Percentiles rank a stretch among this genome's conserved stretches.
Evolutionary conservation across 306 rosid genomes (phyloP).

Genomic region (Inga leiocalycina): DNA sequence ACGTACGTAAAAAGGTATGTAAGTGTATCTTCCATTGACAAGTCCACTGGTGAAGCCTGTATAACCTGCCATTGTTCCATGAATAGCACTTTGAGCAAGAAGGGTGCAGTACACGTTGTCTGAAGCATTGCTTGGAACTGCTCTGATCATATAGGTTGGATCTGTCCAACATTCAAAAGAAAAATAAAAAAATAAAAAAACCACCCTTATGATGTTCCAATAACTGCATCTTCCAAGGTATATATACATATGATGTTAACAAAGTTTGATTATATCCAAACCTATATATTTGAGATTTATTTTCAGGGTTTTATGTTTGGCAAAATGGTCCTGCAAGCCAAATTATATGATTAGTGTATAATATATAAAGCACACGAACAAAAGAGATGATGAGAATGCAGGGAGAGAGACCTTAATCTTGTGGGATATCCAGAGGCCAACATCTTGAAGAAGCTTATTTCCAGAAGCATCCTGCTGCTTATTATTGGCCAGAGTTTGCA

Average conservation of each 20-base stretch:
- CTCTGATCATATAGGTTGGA: slow-evolving; percentile 96
- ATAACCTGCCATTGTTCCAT: slow-evolving; percentile 99
- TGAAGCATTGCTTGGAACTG: slow-evolving; percentile 88
- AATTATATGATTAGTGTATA: neutral
- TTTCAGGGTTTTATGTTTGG: slow-evolving; percentile 43
- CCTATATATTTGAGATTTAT: slow-evolving; percentile 94
- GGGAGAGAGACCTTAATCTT: slow-evolving; percentile 60
- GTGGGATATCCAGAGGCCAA: slow-evolving; percentile 89
- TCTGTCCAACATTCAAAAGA: slow-evolving; percentile 48
- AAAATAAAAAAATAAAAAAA: neutral
- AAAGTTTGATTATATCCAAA: slow-evolving; percentile 35
- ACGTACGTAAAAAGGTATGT: slow-evolving; percentile 88
- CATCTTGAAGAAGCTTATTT: slow-evolving; percentile 89
- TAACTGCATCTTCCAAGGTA: neutral
- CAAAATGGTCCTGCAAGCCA: slow-evolving; percentile 76
- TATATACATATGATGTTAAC: neutral
- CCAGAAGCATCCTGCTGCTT: slow-evolving; percentile 90
- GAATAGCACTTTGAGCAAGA: slow-evolving; percentile 93
- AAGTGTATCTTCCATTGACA: slow-evolving; percentile 90
- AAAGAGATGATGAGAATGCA: slow-evolving; percentile 6
- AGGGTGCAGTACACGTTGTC: slow-evolving; percentile 93
- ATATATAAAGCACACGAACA: slow-evolving; percentile 1
- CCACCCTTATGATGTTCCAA: neutral
- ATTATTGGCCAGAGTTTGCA: slow-evolving; percentile 29
- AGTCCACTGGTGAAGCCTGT: slow-evolving; percentile 81